Conservation (phyloP, 306 rosid species). For the Gynostemma pentaphyllum region DNA sequence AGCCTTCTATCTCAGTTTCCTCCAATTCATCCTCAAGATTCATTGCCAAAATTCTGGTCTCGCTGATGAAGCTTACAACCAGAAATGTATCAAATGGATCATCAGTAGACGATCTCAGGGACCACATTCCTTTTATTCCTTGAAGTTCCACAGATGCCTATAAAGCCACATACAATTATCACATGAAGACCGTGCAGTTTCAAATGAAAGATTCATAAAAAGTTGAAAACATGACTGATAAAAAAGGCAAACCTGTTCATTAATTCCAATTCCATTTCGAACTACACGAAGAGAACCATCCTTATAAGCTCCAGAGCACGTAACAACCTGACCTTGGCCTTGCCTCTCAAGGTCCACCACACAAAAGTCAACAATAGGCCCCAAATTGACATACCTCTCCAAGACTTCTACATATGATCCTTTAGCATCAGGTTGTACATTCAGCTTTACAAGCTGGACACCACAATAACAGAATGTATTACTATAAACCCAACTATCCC, state of each 20-base stretch:
- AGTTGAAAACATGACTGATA: neutral
- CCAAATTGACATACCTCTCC: conserved; percentile 93
- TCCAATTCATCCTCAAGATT: conserved; percentile 89
- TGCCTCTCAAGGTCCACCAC: conserved; percentile 99
- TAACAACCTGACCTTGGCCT: conserved; percentile 99
- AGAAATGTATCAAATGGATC: conserved; percentile 86
- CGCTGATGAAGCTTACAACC: conserved; percentile 91
- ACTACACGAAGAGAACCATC: conserved; percentile 98
- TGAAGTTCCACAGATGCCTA: conserved; percentile 99
- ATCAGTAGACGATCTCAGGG: conserved; percentile 82
- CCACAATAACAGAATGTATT: conserved; percentile 10
- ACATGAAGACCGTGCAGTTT: neutral
- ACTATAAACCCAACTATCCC: neutral
- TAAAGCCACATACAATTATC: conserved; percentile 14
- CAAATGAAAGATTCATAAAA: neutral
- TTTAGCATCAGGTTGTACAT: conserved; percentile 76
- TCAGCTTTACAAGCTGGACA: conserved; percentile 82
- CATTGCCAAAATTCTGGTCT: conserved; percentile 95
- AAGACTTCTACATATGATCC: conserved; percentile 88
- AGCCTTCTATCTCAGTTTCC: conserved; percentile 96
- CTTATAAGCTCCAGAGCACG: conserved; percentile 98
- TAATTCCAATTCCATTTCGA: conserved; percentile 88
- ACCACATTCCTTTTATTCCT: conserved; percentile 99
- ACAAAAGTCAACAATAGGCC: conserved; percentile 94
- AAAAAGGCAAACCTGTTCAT: conserved; percentile 66